phyloP scores from a whole-genome alignment of 805 yeast genomes.

The Cyberlindnera galapagoensis region DNA sequence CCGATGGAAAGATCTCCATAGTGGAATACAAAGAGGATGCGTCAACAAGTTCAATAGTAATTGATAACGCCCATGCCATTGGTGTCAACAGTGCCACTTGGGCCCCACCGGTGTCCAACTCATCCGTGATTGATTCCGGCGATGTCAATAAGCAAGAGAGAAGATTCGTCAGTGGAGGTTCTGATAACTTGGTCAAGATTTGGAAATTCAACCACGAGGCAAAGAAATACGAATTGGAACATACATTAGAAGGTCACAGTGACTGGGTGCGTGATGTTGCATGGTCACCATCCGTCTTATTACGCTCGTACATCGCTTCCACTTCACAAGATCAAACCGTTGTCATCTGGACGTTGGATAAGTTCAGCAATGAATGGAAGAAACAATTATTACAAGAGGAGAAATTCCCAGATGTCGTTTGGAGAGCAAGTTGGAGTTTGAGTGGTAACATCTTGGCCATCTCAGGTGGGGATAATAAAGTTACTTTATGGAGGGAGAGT shows the following conservation, averaged over 20 bases:
- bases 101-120: constrained; percentile 58
- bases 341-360: constrained; percentile 88
- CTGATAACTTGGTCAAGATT: constrained; percentile 87
- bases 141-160: constrained; percentile 42
- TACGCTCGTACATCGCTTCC: constrained; percentile 86
- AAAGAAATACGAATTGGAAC: constrained; percentile 64
- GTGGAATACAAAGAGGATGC: constrained; percentile 91
- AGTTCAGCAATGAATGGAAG: constrained; percentile 65
- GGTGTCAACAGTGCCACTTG: constrained; percentile 95
- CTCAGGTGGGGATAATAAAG: constrained; percentile 93
- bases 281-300: constrained; percentile 90
- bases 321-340: constrained; percentile 97
- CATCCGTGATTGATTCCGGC: constrained; percentile 25
- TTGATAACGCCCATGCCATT: constrained; percentile 74
- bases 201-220: constrained; percentile 65
- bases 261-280: constrained; percentile 99
- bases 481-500: constrained; percentile 94
- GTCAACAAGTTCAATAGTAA: constrained; percentile 48
- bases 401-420: constrained; percentile 91
- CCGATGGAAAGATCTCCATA: constrained; percentile 88
- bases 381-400: constrained; percentile 68
- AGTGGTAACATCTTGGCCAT: constrained; percentile 94
- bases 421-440: constrained; percentile 98
- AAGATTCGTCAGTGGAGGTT: constrained; percentile 89
- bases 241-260: constrained; percentile 77